phyloP scores from a whole-genome alignment of 805 yeast genomes.

The Teunomyces aglyptinius region DNA sequence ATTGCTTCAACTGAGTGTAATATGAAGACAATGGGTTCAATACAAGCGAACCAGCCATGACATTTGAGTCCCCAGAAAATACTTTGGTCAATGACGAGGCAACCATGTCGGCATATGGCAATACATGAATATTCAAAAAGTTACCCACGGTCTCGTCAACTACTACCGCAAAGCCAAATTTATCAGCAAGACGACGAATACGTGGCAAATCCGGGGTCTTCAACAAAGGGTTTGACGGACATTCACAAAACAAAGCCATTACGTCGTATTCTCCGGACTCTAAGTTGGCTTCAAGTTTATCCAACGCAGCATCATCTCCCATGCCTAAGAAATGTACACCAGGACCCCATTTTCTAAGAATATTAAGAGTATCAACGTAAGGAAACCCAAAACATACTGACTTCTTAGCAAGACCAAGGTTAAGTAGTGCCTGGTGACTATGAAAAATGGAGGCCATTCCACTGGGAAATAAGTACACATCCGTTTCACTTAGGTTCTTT shows the following conservation, averaged over 20 bases:
- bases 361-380: constrained; percentile 86
- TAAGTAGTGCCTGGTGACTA: constrained; percentile 62
- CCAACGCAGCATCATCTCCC: constrained; percentile 72
- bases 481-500: constrained; percentile 46
- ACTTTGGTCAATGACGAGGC: constrained; percentile 88
- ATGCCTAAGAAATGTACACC: constrained; percentile 84
- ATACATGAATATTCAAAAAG: constrained; percentile 75
- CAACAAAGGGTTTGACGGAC: constrained; percentile 92
- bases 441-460: constrained; percentile 93
- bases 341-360: constrained; percentile 85
- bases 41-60: constrained; percentile 88
- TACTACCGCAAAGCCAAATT: constrained; percentile 72
- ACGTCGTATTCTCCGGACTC: constrained; percentile 55
- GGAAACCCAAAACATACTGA: constrained; percentile 96
- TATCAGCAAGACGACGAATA: constrained; percentile 62
- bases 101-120: constrained; percentile 82
- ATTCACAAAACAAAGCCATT: constrained; percentile 83
- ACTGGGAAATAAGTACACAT: constrained; percentile 80
- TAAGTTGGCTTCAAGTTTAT: constrained; percentile 60
- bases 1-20: constrained; percentile 50
- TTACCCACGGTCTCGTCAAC: constrained; percentile 96
- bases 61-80: constrained; percentile 92
- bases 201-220: constrained; percentile 75
- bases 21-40: constrained; percentile 63
- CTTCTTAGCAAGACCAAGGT: constrained; percentile 37